phyloP scores from a whole-genome alignment of 306 rosid genomes.

The Comarum palustre region DNA sequence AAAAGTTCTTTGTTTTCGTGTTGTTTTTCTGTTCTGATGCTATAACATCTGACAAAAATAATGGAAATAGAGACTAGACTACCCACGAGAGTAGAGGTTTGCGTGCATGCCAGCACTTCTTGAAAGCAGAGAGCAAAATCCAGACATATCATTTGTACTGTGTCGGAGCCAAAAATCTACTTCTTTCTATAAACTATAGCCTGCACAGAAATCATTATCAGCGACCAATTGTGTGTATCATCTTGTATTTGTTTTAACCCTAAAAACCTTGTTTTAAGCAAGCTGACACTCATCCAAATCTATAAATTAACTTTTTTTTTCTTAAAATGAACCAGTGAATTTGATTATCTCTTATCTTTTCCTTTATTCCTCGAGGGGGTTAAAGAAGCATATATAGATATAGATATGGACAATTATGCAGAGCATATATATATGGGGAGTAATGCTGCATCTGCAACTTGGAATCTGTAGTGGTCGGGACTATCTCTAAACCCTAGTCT shows the following conservation, averaged over 20 bases:
- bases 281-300: slow-evolving; percentile 21
- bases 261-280: background rate
- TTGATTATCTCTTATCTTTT: background rate
- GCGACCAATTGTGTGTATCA: background rate
- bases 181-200: background rate
- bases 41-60: background rate
- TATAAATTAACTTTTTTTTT: background rate
- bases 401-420: slow-evolving; percentile 22
- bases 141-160: slow-evolving; percentile 32
- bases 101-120: slow-evolving; percentile 25
- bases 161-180: slow-evolving; percentile 21
- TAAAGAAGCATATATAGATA: background rate
- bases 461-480: slow-evolving; percentile 38
- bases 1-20: background rate
- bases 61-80: slow-evolving; percentile 1
- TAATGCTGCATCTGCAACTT: slow-evolving; percentile 27
- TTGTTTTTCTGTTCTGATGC: background rate
- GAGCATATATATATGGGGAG: slow-evolving; percentile 29
- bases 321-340: background rate
- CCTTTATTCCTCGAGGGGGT: slow-evolving; percentile 9
- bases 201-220: slow-evolving; percentile 9
- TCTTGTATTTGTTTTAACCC: background rate
- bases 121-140: slow-evolving; percentile 36
- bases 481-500: background rate
- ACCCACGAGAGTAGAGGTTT: background rate